Conservation (phyloP, 2,329 filamentous ascomycete genomes). For the Monilinia aucupariae region DNA sequence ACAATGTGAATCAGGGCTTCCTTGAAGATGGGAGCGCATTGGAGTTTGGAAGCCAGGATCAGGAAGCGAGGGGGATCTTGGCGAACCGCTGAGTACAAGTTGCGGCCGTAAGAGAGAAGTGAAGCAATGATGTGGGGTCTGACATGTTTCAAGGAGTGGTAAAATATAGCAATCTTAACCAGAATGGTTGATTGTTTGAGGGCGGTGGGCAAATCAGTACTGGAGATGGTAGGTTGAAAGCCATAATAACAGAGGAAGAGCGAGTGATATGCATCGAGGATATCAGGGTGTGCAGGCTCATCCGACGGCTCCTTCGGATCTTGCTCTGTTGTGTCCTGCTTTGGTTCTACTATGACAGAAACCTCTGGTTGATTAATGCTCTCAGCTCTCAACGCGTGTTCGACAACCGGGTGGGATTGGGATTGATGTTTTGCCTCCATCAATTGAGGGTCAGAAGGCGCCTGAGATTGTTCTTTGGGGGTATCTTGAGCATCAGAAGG, state of each 20-base stretch:
- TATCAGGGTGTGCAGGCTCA: background rate
- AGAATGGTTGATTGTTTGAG: slow-evolving; percentile 21
- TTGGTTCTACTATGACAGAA: background rate
- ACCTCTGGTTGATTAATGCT: background rate
- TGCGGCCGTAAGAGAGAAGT: slow-evolving; percentile 20
- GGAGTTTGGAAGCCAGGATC: slow-evolving; percentile 17
- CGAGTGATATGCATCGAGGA: slow-evolving; percentile 21
- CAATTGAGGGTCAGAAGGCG: background rate
- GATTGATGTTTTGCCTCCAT: background rate
- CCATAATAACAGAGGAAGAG: slow-evolving; percentile 23
- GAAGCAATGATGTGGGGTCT: slow-evolving; percentile 17
- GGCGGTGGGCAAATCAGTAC: slow-evolving; percentile 16
- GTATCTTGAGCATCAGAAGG: background rate
- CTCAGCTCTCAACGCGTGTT: background rate
- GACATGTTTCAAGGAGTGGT: slow-evolving; percentile 13
- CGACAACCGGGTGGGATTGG: background rate
- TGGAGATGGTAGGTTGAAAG: slow-evolving; percentile 18
- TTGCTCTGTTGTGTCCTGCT: too few species aligned
- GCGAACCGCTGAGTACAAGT: slow-evolving; percentile 22
- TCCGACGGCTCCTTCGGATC: background rate
- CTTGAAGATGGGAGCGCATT: slow-evolving; percentile 25
- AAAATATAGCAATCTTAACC: slow-evolving; percentile 15
- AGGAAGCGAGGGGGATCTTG: slow-evolving; percentile 26
- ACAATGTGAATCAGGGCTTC: slow-evolving; percentile 30
- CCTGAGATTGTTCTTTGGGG: background rate